Base-by-base conservation (phyloP, 2,329 filamentous ascomycete genomes). In the Alternaria ethzedia region DNA sequence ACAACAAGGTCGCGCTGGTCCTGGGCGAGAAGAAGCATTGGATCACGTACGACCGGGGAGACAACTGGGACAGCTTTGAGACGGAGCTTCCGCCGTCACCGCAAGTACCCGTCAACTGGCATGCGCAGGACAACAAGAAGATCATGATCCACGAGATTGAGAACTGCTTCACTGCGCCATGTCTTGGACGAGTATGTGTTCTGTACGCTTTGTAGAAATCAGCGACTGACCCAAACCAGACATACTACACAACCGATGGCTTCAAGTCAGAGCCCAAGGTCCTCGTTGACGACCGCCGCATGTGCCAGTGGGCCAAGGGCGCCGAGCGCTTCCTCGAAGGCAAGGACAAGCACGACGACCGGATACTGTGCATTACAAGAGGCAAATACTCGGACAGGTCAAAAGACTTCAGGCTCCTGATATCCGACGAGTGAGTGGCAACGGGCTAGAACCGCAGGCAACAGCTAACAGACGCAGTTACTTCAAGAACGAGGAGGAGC, bases 251-350 rank as follows among this genome's bases (percentile, higher is more conserved):
- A 3, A 89, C 86, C 13, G 91, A 98, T 79, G 93, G 93, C 68
- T 99, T 99, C 83, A 85, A 90, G 68, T 87, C 86, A 6, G 81
- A 86, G 46, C 86, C 88, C 55, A 86, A 91, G 69, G 80, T 85
- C 6, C 85, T 97, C 63, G 87, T 91, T 56, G 84, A 87, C 45
- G 87, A 89, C 69, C 92, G 92, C 3, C 85, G 88, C 52, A 90
- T 91, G 65, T 99, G 96, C 79, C 88, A 90, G 78, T 99, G 95
- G 93, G 95, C 96, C 55, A 93, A 93, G 75, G 88, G 89, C 13
- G 89, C 91, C 12, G 85, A 87, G 6, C 81, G 89, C 45, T 97
- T 99, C 78, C 88, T 87, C 32, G 90, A 89, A 11, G 90, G 90
- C 64, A 81, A 90, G 57, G 72, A 77, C 32, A 82, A 89, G 55